These are phyloP conservation scores for Penicillium sp. DNA, from an alignment of 2,329 filamentous ascomycete genomes.

Conservation along the genomic window DNA sequence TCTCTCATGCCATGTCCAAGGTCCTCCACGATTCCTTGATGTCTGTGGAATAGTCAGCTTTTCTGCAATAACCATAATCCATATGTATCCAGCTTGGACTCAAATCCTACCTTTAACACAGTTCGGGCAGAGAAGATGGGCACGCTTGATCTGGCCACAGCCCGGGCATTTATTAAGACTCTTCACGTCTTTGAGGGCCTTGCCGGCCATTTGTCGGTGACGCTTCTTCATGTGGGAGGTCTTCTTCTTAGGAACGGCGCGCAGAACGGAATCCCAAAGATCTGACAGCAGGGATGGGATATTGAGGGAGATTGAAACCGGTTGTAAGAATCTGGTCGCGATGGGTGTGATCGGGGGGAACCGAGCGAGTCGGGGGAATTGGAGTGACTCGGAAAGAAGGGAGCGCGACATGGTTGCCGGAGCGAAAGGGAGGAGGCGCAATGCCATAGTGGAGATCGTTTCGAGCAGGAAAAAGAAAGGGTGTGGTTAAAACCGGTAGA, in stretches of 20 bases:
- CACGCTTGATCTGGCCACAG: slow-evolving; percentile 78
- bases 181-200: slow-evolving; percentile 84
- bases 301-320: slow-evolving; percentile 51
- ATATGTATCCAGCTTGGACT: not conserved
- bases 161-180: slow-evolving; percentile 78
- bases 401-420: slow-evolving; percentile 10
- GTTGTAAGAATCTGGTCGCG: slow-evolving; percentile 50
- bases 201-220: slow-evolving; percentile 87
- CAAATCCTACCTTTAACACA: slow-evolving; percentile 63
- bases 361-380: slow-evolving; percentile 25
- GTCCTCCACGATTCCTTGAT: slow-evolving; percentile 42
- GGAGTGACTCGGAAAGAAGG: slow-evolving; percentile 19
- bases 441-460: slow-evolving; percentile 19
- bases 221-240: slow-evolving; percentile 93
- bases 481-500: not conserved
- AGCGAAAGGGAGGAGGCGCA: slow-evolving; percentile 19
- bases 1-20: slow-evolving; percentile 25
- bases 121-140: slow-evolving; percentile 77
- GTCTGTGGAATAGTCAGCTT: slow-evolving; percentile 23
- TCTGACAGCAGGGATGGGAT: slow-evolving; percentile 64
- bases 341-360: slow-evolving; percentile 38
- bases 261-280: slow-evolving; percentile 86
- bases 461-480: not conserved
- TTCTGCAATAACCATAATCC: not conserved
- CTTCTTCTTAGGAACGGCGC: slow-evolving; percentile 96